Base-by-base conservation (phyloP, 139 green algal species). In the Micromonas commoda region DNA sequence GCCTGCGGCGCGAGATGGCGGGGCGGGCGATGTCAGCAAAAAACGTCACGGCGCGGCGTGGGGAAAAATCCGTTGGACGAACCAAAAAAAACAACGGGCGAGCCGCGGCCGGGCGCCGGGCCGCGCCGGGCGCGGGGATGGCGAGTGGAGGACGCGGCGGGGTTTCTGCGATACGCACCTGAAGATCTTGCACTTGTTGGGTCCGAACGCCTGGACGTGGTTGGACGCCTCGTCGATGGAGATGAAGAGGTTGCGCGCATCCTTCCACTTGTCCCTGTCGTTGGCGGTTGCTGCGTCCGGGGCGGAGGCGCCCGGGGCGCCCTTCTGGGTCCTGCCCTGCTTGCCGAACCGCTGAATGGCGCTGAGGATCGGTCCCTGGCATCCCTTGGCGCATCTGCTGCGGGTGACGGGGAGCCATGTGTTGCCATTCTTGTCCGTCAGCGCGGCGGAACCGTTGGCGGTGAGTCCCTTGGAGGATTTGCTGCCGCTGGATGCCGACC, bases 201-300 rank as follows among this genome's bases (percentile, higher is more conserved):
- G 37, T 1, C 45, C 39, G 29, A 69, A 68, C 71, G 71, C 13
- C 24, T 34, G 29, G 35, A 91, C 87, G 82, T 91, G 87, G 37
- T 85, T 90, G 73, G 79, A 81, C 2, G 86, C 86, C 81, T 91
- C 87, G 52, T 91, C 87, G 51, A 91, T 81, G 19, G 84, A 86
- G 26, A 91, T 71, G 72, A 89, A 91, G 76, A 91, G 79, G 79
- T 81, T 87, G 6, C 76, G 67, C 0, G 80, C 52, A 31, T 91
- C 84, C 81, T 91, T 88, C 53, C 69, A 82, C 26, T 82, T 76
- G 32, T 24, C 53, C 38, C 61, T 61, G 38, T 61, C 68, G 23
- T 31, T 37, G 24, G 35, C 5, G 5, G 26, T 21, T 31, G 37
- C 45, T 16, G 68, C 29, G 52, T 28, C 37, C 26, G 51, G 34